phyloP scores from a whole-genome alignment of 805 yeast species.

The Ascoidea asiatica region DNA sequence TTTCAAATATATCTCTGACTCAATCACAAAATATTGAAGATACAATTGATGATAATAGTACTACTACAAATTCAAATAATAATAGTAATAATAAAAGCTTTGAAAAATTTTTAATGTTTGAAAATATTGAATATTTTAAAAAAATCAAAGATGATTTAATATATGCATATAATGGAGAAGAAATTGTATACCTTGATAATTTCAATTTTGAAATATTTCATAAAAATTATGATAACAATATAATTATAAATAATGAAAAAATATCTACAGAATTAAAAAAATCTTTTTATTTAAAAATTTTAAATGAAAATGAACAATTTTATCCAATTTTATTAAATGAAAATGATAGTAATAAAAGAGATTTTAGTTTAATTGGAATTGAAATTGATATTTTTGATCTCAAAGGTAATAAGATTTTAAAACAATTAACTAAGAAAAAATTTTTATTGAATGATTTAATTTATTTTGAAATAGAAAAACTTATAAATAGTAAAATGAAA shows the following conservation, averaged over 20 bases:
- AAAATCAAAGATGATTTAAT: constrained; percentile 14
- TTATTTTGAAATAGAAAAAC: constrained; percentile 23
- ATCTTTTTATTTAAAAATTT: constrained; percentile 11
- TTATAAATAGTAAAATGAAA: not conserved
- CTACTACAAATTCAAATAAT: too few species aligned
- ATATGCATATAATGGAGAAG: constrained; percentile 26
- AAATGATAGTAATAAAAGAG: constrained; percentile 10
- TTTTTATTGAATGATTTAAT: constrained; percentile 32
- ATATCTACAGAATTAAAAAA: constrained; percentile 14
- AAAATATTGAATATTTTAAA: constrained; percentile 12
- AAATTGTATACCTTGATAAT: constrained; percentile 13
- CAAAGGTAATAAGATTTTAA: constrained; percentile 20
- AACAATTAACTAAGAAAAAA: constrained; percentile 22
- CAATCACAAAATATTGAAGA: not conserved
- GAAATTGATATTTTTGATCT: constrained; percentile 20
- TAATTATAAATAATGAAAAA: not conserved
- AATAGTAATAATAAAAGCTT: too few species aligned
- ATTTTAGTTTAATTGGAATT: constrained; percentile 28
- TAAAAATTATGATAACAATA: too few species aligned
- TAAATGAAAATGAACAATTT: constrained; percentile 15
- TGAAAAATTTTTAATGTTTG: constrained; percentile 7
- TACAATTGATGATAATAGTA: too few species aligned
- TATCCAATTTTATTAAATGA: constrained; percentile 16
- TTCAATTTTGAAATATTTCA: not conserved
- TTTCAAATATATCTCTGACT: not conserved